Conservation (phyloP, 2,329 filamentous ascomycete genomes). For the Colletotrichum nymphaeae region DNA sequence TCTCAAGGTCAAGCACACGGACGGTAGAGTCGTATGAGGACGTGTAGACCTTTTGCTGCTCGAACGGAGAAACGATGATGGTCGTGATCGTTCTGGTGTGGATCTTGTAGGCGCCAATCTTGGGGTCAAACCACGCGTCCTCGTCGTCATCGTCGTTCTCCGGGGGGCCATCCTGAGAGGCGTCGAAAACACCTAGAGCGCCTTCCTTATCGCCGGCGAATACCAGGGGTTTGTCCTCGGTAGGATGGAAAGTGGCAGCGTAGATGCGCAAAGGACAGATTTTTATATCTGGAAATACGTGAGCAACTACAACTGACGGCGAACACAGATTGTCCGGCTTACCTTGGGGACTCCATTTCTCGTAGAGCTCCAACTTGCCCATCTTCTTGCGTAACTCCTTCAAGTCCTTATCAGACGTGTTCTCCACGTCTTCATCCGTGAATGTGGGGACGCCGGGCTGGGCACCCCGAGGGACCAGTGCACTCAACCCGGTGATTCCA, state of each 20-base stretch:
- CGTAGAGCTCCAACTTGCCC: constrained; percentile 82
- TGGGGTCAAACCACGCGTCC: constrained; percentile 75
- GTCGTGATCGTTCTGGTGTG: constrained; percentile 90
- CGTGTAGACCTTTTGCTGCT: constrained; percentile 81
- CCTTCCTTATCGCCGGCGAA: constrained; percentile 97
- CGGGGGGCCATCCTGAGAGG: constrained; percentile 72
- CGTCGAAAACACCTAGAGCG: constrained; percentile 90
- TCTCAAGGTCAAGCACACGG: constrained; percentile 84
- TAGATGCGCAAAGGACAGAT: constrained; percentile 91
- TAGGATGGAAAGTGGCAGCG: constrained; percentile 88
- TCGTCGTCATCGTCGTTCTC: constrained; percentile 72
- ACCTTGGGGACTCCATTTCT: constrained; percentile 86
- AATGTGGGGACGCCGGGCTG: constrained; percentile 89
- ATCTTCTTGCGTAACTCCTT: constrained; percentile 81
- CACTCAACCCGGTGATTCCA: constrained; percentile 72
- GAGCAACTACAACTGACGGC: neutral
- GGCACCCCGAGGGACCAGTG: constrained; percentile 73
- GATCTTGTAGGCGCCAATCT: constrained; percentile 90
- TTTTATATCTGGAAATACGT: constrained; percentile 76
- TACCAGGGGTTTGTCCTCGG: constrained; percentile 84
- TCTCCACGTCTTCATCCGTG: constrained; percentile 82
- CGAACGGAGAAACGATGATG: constrained; percentile 80
- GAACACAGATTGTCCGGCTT: constrained; percentile 41
- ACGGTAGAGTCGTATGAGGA: constrained; percentile 95
- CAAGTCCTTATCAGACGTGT: constrained; percentile 81